phyloP scores from a whole-genome alignment of 208 protist species.

The Porcisia hertigi region DNA sequence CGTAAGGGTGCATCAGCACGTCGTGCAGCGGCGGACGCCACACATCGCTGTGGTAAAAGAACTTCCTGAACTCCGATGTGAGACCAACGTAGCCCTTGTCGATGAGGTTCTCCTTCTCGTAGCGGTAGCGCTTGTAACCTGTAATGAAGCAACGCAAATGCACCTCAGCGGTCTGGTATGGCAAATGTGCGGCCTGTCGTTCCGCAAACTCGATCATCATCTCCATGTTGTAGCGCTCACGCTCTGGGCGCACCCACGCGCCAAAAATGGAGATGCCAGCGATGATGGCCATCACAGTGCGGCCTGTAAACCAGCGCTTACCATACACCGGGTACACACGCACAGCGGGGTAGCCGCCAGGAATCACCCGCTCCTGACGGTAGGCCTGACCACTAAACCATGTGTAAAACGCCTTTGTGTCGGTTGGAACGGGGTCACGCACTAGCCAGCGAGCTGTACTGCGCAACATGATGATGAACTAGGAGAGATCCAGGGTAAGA shows the following conservation, averaged over 20 bases:
- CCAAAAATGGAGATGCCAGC: constrained; percentile 87
- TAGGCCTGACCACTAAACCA: constrained; percentile 92
- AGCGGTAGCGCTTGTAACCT: constrained; percentile 86
- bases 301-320: constrained; percentile 90
- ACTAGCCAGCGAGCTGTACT: constrained; percentile 57
- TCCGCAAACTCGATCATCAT: constrained; percentile 90
- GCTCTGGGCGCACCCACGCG: constrained; percentile 83
- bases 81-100: constrained; percentile 92
- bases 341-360: constrained; percentile 84
- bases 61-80: constrained; percentile 90
- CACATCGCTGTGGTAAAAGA: constrained; percentile 94
- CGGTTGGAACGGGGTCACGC: constrained; percentile 82
- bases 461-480: constrained; percentile 47
- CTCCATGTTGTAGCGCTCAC: constrained; percentile 90
- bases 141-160: constrained; percentile 79
- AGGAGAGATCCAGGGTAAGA: background rate
- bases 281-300: constrained; percentile 83
- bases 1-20: constrained; percentile 88
- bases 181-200: constrained; percentile 76
- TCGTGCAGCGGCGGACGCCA: constrained; percentile 88
- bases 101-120: constrained; percentile 89
- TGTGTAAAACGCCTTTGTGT: constrained; percentile 90
- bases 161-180: constrained; percentile 88
- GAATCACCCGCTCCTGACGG: constrained; percentile 87
- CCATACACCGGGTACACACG: constrained; percentile 90